Evolutionary conservation across 805 yeast genomes (phyloP).

Genomic region (Kazachstania kunashirensis): DNA sequence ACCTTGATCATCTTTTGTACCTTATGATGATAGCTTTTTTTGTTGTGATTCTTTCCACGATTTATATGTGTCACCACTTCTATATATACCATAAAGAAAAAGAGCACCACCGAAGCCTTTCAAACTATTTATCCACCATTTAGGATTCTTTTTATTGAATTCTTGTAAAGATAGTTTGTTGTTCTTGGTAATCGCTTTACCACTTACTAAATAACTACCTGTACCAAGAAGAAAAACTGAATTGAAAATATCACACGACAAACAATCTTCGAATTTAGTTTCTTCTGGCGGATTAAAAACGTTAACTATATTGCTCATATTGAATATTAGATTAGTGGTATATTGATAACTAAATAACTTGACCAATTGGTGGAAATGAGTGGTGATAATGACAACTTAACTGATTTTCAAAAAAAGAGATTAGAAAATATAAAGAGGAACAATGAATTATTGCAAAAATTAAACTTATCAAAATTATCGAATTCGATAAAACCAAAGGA

Average conservation of each 20-base stretch:
- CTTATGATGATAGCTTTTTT: no score
- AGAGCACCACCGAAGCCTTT: conserved; percentile 46
- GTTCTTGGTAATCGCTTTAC: conserved; percentile 42
- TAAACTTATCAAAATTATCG: conserved; percentile 39
- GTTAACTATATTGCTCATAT: conserved; percentile 37
- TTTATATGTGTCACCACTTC: conserved; percentile 43
- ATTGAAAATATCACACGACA: conserved; percentile 62
- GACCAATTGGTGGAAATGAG: conserved; percentile 2
- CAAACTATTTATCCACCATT: conserved; percentile 54
- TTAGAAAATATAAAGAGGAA: conserved; percentile 78
- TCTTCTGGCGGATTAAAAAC: conserved; percentile 40
- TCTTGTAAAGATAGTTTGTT: conserved; percentile 32
- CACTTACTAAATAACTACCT: conserved; percentile 54
- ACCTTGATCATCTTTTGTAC: no score
- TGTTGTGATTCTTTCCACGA: conserved; percentile 4
- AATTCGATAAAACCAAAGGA: conserved; percentile 4
- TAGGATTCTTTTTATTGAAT: conserved; percentile 34
- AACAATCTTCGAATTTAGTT: conserved; percentile 35
- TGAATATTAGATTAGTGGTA: not conserved
- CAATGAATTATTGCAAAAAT: conserved; percentile 57
- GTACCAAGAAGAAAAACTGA: conserved; percentile 47
- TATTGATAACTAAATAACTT: not conserved
- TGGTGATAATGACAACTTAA: conserved; percentile 20
- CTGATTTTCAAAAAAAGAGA: conserved; percentile 63
- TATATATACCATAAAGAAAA: conserved; percentile 45